These are phyloP conservation scores for Aphanomyces cochlioides DNA, from an alignment of 352 stramenopile species.

Conservation along the genomic window DNA sequence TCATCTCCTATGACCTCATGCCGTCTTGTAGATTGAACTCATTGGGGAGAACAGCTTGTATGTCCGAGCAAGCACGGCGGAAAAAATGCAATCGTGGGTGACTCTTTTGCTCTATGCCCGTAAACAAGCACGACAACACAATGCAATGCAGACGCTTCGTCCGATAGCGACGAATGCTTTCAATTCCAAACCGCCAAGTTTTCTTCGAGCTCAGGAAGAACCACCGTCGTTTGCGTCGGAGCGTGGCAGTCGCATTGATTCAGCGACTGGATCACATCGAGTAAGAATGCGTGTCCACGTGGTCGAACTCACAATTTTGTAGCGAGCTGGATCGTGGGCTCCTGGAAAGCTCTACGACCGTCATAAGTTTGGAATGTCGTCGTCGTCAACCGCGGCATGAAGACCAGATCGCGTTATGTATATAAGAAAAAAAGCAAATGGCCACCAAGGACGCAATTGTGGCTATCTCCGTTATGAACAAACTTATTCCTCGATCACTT, in stretches of 20 bases:
- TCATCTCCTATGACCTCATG: slow-evolving; percentile 42
- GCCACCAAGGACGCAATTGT: background rate
- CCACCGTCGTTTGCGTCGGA: too few species aligned
- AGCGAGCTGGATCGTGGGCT: background rate
- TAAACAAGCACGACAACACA: slow-evolving; percentile 36
- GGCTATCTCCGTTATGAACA: too few species aligned
- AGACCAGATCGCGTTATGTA: background rate
- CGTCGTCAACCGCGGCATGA: background rate
- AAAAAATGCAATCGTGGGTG: slow-evolving; percentile 70
- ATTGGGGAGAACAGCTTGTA: slow-evolving; percentile 33
- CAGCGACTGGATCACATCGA: too few species aligned
- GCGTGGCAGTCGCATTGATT: too few species aligned
- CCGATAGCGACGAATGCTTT: slow-evolving; percentile 20
- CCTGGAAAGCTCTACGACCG: background rate
- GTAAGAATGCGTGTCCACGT: too few species aligned
- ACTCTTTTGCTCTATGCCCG: slow-evolving; percentile 66
- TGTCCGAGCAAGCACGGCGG: slow-evolving; percentile 50
- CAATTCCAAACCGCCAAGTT: slow-evolving; percentile 3
- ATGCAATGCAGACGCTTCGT: background rate
- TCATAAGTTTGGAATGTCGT: background rate
- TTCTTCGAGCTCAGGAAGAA: too few species aligned
- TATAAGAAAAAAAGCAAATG: background rate
- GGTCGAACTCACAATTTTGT: background rate
- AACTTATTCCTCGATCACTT: too few species aligned
- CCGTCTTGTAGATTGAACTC: slow-evolving; percentile 25